phyloP scores from a whole-genome alignment of 2,329 filamentous ascomycete genomes.

The Scedosporium apiospermum region DNA sequence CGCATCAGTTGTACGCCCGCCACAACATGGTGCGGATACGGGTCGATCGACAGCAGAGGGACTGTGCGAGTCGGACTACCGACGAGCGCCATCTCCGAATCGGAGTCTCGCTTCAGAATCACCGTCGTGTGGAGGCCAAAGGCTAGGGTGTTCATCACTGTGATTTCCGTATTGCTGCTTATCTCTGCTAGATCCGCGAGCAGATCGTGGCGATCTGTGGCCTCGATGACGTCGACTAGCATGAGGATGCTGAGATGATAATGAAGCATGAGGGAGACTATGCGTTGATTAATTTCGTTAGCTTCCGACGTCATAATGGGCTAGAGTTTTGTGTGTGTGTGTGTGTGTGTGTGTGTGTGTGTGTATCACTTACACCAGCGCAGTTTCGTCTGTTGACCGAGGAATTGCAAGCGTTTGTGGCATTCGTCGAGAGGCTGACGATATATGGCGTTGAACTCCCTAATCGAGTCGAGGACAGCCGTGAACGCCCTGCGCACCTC shows the following conservation, averaged over 20 bases:
- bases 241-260: slow-evolving; percentile 23
- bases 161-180: slow-evolving; percentile 18
- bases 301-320: background rate
- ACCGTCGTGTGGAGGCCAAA: slow-evolving; percentile 20
- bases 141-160: slow-evolving; percentile 20
- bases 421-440: slow-evolving; percentile 19
- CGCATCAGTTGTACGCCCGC: slow-evolving; percentile 19
- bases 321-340: too few relatives aligned
- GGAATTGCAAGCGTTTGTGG: slow-evolving; percentile 20
- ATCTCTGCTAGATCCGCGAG: slow-evolving; percentile 15
- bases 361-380: slow-evolving; percentile 19
- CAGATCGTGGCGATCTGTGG: slow-evolving; percentile 17
- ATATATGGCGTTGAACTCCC: slow-evolving; percentile 18
- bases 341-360: too few relatives aligned
- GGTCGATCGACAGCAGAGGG: slow-evolving; percentile 21
- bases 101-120: slow-evolving; percentile 9
- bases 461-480: slow-evolving; percentile 16
- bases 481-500: slow-evolving; percentile 17
- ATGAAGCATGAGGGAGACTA: slow-evolving; percentile 23
- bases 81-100: background rate
- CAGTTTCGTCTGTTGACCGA: slow-evolving; percentile 19
- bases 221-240: slow-evolving; percentile 20
- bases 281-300: background rate
- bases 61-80: slow-evolving; percentile 11
- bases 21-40: slow-evolving; percentile 22